These are phyloP conservation scores for Grosmannia clavigera DNA, from an alignment of 2,329 filamentous ascomycete species.

Conservation along the genomic window DNA sequence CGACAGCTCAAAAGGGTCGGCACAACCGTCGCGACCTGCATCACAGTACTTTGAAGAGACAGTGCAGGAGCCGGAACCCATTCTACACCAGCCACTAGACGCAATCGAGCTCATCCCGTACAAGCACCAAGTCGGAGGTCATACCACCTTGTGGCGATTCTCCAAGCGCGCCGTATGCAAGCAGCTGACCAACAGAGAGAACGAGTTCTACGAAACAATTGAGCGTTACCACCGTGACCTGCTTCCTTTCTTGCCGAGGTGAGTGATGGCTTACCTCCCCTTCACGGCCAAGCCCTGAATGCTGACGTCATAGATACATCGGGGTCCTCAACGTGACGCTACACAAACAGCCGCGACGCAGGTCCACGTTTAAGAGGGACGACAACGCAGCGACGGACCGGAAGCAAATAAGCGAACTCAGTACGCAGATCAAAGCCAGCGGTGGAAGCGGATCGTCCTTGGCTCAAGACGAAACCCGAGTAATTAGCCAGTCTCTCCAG, in stretches of 20 bases:
- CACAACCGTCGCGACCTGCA: constrained; percentile 23
- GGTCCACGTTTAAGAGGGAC: constrained; percentile 40
- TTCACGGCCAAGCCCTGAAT: constrained; percentile 4
- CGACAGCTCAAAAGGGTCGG: background rate
- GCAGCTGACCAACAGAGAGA: constrained; percentile 93
- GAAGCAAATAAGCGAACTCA: constrained; percentile 20
- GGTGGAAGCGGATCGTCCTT: background rate
- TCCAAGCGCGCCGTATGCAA: constrained; percentile 94
- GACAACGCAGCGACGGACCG: constrained; percentile 24
- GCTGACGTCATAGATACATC: constrained; percentile 60
- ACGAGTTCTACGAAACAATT: constrained; percentile 96
- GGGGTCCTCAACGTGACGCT: constrained; percentile 95
- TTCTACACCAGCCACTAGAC: constrained; percentile 54
- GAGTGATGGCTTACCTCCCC: constrained; percentile 9
- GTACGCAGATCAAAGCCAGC: constrained; percentile 9
- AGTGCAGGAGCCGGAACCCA: constrained; percentile 38
- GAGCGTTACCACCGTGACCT: constrained; percentile 84
- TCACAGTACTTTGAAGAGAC: constrained; percentile 34
- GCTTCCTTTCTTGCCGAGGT: constrained; percentile 82
- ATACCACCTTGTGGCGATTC: constrained; percentile 93
- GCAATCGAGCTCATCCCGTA: constrained; percentile 96
- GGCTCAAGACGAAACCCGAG: constrained; percentile 17
- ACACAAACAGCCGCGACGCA: constrained; percentile 65
- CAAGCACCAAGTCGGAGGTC: constrained; percentile 92
- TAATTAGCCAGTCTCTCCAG: constrained; percentile 66